These are phyloP conservation scores for Amniculicola lignicola DNA, from an alignment of 495 filamentous ascomycete species.

Conservation along the genomic window DNA sequence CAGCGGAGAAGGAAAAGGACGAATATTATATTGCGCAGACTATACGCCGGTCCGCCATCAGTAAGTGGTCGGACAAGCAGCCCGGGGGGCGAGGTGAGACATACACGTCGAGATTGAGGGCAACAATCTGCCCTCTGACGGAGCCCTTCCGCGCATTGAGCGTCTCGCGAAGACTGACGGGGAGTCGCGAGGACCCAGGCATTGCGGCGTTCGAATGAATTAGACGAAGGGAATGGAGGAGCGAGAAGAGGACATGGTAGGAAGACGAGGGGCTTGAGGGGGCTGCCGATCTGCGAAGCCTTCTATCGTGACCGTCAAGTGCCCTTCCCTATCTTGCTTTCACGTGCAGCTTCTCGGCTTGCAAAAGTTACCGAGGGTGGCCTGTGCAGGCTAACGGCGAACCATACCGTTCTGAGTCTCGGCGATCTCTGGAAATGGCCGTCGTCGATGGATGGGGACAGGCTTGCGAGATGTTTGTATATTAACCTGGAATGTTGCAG, in stretches of 20 bases:
- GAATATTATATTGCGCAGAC: conserved; percentile 85
- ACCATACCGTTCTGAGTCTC: too few species aligned
- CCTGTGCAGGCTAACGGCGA: conserved; percentile 4
- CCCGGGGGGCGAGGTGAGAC: conserved; percentile 36
- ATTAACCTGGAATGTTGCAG: too few species aligned
- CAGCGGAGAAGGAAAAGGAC: conserved; percentile 85
- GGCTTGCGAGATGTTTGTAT: conserved; percentile 8
- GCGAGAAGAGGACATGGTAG: background rate
- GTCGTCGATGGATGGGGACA: background rate
- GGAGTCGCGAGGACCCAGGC: conserved; percentile 61
- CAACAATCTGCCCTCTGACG: conserved; percentile 43
- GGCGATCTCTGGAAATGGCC: too few species aligned
- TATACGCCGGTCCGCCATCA: conserved; percentile 38
- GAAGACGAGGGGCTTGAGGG: too few species aligned
- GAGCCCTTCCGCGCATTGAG: conserved; percentile 56
- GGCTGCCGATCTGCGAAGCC: too few species aligned
- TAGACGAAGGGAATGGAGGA: background rate
- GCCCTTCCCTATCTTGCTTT: too few species aligned
- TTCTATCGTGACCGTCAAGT: too few species aligned
- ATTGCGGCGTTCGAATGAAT: conserved; percentile 11
- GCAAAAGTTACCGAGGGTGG: conserved; percentile 7
- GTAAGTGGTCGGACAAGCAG: background rate
- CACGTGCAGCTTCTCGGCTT: too few species aligned
- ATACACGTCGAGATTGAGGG: conserved; percentile 80
- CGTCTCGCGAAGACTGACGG: conserved; percentile 62